phyloP scores from a whole-genome alignment of 805 yeast genomes.

The Kodamaea jinghongensis region DNA sequence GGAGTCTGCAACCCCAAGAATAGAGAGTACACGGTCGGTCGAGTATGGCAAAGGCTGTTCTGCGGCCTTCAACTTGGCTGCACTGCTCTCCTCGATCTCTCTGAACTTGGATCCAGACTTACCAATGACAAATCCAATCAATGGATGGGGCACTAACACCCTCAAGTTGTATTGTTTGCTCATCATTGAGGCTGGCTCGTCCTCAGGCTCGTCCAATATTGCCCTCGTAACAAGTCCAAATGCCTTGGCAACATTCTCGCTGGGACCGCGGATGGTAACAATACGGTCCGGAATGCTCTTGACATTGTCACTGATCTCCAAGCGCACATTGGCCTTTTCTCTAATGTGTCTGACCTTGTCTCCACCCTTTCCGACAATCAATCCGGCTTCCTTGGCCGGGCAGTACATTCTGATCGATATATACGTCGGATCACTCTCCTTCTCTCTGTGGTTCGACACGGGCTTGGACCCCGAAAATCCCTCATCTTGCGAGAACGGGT shows the following conservation, averaged over 20 bases:
- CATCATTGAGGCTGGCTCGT: slow-evolving; percentile 54
- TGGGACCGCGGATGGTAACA: slow-evolving; percentile 67
- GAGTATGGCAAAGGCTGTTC: slow-evolving; percentile 70
- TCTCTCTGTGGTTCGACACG: slow-evolving; percentile 38
- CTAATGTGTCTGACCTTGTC: slow-evolving; percentile 65
- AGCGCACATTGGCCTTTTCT: slow-evolving; percentile 58
- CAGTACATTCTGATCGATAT: slow-evolving; percentile 74
- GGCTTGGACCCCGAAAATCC: slow-evolving; percentile 22
- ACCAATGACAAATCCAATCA: slow-evolving; percentile 81
- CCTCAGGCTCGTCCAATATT: slow-evolving; percentile 64
- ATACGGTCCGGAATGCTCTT: slow-evolving; percentile 73
- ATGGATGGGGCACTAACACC: slow-evolving; percentile 69
- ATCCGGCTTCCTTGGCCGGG: slow-evolving; percentile 70
- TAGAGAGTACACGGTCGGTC: slow-evolving; percentile 69
- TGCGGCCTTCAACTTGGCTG: slow-evolving; percentile 72
- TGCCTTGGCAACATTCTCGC: slow-evolving; percentile 78
- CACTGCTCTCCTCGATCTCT: slow-evolving; percentile 79
- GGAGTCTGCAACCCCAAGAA: slow-evolving; percentile 82
- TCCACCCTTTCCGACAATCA: slow-evolving; percentile 80
- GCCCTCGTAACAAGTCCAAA: slow-evolving; percentile 71
- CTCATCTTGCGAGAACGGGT: slow-evolving; percentile 1
- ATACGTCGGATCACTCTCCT: slow-evolving; percentile 54
- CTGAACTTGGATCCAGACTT: slow-evolving; percentile 69
- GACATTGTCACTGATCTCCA: slow-evolving; percentile 71
- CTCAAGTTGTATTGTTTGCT: slow-evolving; percentile 56